phyloP scores from a whole-genome alignment of 1,284 basidiomycete species.

The Moniliella sp. region DNA sequence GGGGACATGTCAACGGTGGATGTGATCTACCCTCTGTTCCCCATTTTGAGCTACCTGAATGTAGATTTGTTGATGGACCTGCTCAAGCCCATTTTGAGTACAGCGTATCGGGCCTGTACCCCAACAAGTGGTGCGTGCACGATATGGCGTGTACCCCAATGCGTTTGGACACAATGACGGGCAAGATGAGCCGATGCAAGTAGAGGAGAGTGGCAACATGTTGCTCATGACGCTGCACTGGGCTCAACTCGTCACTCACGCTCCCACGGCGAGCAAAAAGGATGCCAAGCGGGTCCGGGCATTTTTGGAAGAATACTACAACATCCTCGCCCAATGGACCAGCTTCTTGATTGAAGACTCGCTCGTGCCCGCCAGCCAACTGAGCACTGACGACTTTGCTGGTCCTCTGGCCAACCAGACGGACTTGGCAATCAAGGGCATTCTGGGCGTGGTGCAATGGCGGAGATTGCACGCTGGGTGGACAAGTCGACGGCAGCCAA shows the following conservation, averaged over 20 bases:
- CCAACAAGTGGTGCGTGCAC: slow-evolving; percentile 32
- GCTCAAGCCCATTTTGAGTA: slow-evolving; percentile 42
- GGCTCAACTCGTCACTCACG: slow-evolving; percentile 44
- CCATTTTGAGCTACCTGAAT: slow-evolving; percentile 40
- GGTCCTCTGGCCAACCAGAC: slow-evolving; percentile 42
- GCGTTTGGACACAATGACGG: slow-evolving; percentile 31
- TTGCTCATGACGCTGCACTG: slow-evolving; percentile 52
- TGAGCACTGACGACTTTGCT: slow-evolving; percentile 53
- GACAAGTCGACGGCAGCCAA: slow-evolving; percentile 13
- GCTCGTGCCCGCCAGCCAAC: slow-evolving; percentile 37
- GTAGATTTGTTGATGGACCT: slow-evolving; percentile 40
- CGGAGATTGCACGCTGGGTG: slow-evolving; percentile 13
- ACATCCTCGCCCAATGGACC: slow-evolving; percentile 50
- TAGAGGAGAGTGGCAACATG: slow-evolving; percentile 7
- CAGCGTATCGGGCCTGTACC: slow-evolving; percentile 33
- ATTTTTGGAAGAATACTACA: slow-evolving; percentile 39
- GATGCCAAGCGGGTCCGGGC: slow-evolving; percentile 42
- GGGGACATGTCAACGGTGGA: slow-evolving; percentile 33
- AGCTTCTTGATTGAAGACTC: slow-evolving; percentile 48
- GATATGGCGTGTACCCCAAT: slow-evolving; percentile 26
- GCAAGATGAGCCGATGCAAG: slow-evolving; percentile 33
- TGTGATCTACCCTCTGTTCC: slow-evolving; percentile 36
- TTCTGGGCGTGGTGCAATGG: slow-evolving; percentile 43
- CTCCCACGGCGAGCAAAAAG: too few relatives aligned
- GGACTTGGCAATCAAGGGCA: slow-evolving; percentile 56